A percentile compares a stretch with the other conserved stretches of the same genome.
These are phyloP conservation scores for Lentinula raphanica DNA, from an alignment of 768 basidiomycete genomes.

Conservation along the genomic window DNA sequence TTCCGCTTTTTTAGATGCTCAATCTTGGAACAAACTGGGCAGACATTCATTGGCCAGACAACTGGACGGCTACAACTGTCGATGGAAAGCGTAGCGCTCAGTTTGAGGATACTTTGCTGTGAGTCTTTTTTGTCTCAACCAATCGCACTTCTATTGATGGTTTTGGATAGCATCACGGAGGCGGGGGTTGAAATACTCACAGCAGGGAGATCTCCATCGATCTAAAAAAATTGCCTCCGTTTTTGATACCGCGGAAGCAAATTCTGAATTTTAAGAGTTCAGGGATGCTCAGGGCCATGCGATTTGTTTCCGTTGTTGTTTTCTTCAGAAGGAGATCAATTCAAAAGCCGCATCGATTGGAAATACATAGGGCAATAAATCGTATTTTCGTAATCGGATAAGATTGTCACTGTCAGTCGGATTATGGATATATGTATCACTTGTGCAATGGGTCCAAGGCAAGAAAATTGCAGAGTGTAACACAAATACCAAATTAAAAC, in stretches of 20 bases:
- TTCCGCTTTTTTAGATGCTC: constrained; percentile 64
- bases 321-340: too few species aligned
- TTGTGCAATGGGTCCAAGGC: too few species aligned
- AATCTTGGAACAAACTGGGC: constrained; percentile 79
- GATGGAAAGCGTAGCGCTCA: constrained; percentile 93
- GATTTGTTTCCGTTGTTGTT: too few species aligned
- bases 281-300: too few species aligned
- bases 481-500: too few species aligned
- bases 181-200: constrained; percentile 87
- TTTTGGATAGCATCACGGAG: constrained; percentile 70
- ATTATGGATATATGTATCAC: too few species aligned
- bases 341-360: too few species aligned
- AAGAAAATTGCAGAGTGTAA: too few species aligned
- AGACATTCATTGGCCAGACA: constrained; percentile 84
- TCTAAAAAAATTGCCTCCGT: background rate
- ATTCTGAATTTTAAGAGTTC: constrained; percentile 5
- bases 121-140: constrained; percentile 27
- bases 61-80: constrained; percentile 92
- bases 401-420: too few species aligned
- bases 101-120: constrained; percentile 97
- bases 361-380: too few species aligned
- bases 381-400: too few species aligned
- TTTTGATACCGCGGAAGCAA: constrained; percentile 11
- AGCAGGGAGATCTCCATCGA: constrained; percentile 29
- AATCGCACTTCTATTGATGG: constrained; percentile 3